Conservation (phyloP, 75 land plant species). For the Cupressus sempervirens region DNA sequence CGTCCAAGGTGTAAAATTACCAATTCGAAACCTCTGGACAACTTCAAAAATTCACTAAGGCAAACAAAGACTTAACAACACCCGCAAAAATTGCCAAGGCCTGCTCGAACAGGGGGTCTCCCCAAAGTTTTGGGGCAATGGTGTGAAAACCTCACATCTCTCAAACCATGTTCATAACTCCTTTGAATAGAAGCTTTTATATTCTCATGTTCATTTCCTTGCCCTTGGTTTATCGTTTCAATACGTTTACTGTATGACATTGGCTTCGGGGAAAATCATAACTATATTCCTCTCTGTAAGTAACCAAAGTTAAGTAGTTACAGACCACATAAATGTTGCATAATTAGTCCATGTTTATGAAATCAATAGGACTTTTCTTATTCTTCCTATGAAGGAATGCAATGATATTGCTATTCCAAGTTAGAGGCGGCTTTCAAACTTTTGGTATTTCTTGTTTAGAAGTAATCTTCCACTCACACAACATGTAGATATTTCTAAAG, state of each 20-base stretch:
- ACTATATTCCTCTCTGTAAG: background rate
- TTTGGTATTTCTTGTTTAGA: background rate
- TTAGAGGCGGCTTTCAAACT: background rate
- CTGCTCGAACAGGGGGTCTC: too few species aligned
- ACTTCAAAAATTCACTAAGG: too few species aligned
- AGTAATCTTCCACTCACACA: background rate
- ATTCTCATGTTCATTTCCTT: background rate
- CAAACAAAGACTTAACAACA: too few species aligned
- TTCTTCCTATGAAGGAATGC: background rate
- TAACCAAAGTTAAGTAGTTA: background rate
- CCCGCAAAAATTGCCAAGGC: too few species aligned
- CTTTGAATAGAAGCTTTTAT: background rate
- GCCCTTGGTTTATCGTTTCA: background rate
- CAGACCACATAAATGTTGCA: background rate
- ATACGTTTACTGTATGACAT: background rate
- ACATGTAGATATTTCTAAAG: background rate
- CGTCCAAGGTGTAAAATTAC: too few species aligned
- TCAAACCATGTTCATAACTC: background rate
- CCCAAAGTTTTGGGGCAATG: too few species aligned
- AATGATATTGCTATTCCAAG: background rate
- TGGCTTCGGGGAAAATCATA: background rate
- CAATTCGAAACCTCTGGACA: too few species aligned
- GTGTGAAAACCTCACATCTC: too few species aligned
- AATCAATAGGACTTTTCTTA: background rate
- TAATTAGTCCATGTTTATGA: background rate